These are phyloP conservation scores for Candida stauntonica DNA, from an alignment of 805 yeast species.

Conservation along the genomic window DNA sequence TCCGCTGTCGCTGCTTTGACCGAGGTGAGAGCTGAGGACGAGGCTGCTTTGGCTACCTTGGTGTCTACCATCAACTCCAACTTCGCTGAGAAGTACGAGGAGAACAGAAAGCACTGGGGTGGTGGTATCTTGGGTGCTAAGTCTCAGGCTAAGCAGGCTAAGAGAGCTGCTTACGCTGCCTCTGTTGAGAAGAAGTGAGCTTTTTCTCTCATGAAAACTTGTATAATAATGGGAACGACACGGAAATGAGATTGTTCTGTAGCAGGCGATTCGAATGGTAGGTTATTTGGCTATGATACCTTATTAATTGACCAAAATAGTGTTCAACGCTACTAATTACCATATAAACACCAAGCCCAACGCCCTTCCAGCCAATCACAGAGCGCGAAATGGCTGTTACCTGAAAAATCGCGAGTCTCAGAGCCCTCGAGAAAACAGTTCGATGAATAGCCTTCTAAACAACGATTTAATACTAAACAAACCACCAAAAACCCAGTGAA, in stretches of 20 bases:
- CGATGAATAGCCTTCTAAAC: not conserved
- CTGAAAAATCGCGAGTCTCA: conserved; percentile 12
- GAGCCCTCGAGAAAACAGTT: conserved; percentile 3
- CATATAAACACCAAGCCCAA: not conserved
- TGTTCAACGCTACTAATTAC: too few species aligned
- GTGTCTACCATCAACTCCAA: conserved; percentile 90
- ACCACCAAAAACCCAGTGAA: conserved; percentile 4
- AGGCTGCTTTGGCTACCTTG: conserved; percentile 88
- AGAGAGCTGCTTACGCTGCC: conserved; percentile 22
- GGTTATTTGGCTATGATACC: not conserved
- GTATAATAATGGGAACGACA: conserved; percentile 5
- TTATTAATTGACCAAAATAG: not conserved
- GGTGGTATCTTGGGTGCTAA: conserved; percentile 98
- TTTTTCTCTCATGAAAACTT: not conserved
- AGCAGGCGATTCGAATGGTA: not conserved
- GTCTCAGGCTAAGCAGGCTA: conserved; percentile 73
- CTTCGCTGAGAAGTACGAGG: conserved; percentile 93
- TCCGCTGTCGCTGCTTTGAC: conserved; percentile 96
- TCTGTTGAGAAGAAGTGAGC: conserved; percentile 17
- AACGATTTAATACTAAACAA: not conserved
- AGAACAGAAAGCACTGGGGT: conserved; percentile 98
- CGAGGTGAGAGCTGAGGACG: conserved; percentile 92
- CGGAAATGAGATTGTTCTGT: not conserved
- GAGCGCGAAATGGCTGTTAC: conserved; percentile 17
- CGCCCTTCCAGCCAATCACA: conserved; percentile 19